A percentile compares a stretch with the other conserved stretches of the same genome.
Evolutionary conservation across 2,329 filamentous ascomycete species (phyloP).

Genomic region (Fusarium buharicum): DNA sequence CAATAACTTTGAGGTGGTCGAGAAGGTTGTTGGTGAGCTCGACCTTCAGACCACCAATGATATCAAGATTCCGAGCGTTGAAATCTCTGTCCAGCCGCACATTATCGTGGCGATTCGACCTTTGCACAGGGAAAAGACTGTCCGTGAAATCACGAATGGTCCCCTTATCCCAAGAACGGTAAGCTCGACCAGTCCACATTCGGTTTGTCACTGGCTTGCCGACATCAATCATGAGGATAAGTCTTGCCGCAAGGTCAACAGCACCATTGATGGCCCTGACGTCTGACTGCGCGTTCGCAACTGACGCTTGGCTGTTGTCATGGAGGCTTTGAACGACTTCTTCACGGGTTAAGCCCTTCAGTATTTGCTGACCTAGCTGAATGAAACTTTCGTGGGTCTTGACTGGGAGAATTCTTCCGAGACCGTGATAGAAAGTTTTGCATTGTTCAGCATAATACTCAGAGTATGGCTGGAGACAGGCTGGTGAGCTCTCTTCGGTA

Average conservation of each 20-base stretch:
- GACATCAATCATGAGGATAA: not conserved
- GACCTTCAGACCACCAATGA: not conserved
- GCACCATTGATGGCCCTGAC: not conserved
- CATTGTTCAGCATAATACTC: not conserved
- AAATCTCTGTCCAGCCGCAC: not conserved
- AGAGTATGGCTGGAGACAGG: not conserved
- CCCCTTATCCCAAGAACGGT: not conserved
- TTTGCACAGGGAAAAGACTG: not conserved
- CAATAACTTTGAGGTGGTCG: slow-evolving; percentile 7
- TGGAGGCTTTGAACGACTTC: not conserved
- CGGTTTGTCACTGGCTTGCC: not conserved
- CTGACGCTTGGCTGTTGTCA: not conserved
- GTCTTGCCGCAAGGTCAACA: not conserved
- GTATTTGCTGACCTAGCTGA: not conserved
- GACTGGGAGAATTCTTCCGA: not conserved
- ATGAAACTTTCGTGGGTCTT: not conserved
- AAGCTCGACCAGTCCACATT: not conserved
- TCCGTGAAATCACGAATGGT: not conserved
- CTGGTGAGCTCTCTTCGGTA: not conserved
- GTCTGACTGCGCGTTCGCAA: not conserved
- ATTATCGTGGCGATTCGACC: not conserved
- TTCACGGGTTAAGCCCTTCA: not conserved
- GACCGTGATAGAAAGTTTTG: not conserved
- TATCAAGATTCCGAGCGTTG: not conserved
- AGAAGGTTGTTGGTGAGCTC: slow-evolving; percentile 11